Conservation (phyloP, 495 filamentous ascomycete genomes). For the Xeromyces bisporus region DNA sequence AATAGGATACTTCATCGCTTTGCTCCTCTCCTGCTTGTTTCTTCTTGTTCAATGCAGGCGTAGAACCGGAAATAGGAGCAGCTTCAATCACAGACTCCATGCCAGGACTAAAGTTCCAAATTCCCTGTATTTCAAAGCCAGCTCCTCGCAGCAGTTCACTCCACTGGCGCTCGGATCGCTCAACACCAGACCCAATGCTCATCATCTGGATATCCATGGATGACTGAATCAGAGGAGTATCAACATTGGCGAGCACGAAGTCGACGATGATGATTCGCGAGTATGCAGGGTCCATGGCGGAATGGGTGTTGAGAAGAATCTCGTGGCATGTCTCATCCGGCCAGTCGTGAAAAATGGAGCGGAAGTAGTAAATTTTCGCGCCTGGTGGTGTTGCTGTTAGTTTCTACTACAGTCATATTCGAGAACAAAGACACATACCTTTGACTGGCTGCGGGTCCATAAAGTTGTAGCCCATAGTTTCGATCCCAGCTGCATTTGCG, state of each 20-base stretch:
- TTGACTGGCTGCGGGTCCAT: conserved; percentile 14
- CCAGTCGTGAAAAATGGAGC: conserved; percentile 32
- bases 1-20: not conserved
- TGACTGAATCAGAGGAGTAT: conserved; percentile 16
- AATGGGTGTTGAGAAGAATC: conserved; percentile 19
- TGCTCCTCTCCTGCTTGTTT: not conserved
- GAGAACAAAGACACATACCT: conserved; percentile 5
- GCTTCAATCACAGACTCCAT: conserved; percentile 25
- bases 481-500: conserved; percentile 7
- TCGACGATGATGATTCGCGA: conserved; percentile 25
- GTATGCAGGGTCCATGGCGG: conserved; percentile 19
- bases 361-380: conserved; percentile 25
- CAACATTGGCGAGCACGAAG: conserved; percentile 21
- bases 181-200: conserved; percentile 24
- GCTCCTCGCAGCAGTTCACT: conserved; percentile 13
- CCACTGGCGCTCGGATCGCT: conserved; percentile 25
- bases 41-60: not conserved
- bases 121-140: conserved; percentile 17
- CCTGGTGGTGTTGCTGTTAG: conserved; percentile 5
- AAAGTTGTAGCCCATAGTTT: conserved; percentile 15
- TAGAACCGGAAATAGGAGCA: conserved; percentile 2
- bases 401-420: not conserved
- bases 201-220: conserved; percentile 31
- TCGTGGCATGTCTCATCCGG: conserved; percentile 21
- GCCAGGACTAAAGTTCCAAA: conserved; percentile 16